Conservation (phyloP, 495 filamentous ascomycete genomes). For the Rostrohypoxylon terebratum region DNA sequence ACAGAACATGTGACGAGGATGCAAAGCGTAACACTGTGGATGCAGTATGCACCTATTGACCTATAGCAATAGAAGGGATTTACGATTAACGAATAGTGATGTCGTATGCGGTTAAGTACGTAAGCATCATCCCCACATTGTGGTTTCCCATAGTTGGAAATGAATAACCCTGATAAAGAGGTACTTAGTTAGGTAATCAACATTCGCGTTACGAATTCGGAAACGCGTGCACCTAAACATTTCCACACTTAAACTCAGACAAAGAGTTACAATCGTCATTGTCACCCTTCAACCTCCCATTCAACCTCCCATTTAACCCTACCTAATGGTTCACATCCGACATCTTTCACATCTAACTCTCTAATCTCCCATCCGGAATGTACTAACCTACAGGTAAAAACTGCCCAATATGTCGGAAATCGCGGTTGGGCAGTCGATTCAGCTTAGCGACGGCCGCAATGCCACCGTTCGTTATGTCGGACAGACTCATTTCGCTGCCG, state of each 20-base stretch:
- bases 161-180: constrained; percentile 21
- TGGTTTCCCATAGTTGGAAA: constrained; percentile 7
- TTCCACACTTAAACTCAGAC: constrained; percentile 17
- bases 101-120: constrained; percentile 3
- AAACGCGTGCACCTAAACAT: constrained; percentile 25
- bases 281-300: neutral
- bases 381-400: constrained; percentile 38
- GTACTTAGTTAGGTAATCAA: constrained; percentile 12
- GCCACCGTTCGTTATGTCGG: constrained; percentile 86
- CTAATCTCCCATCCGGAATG: constrained; percentile 34
- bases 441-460: constrained; percentile 78
- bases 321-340: constrained; percentile 24
- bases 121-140: constrained; percentile 5
- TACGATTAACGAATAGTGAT: neutral
- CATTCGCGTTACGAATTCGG: constrained; percentile 49
- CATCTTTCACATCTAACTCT: constrained; percentile 2
- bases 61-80: neutral
- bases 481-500: constrained; percentile 78
- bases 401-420: constrained; percentile 56
- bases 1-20: neutral
- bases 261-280: constrained; percentile 27
- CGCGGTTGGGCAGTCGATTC: constrained; percentile 64
- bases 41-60: neutral
- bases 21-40: neutral
- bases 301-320: constrained; percentile 4